A percentile compares a stretch with the other conserved stretches of the same genome.
These are phyloP conservation scores for Camelina neglecta DNA, from an alignment of 345 rosid genomes.

Conservation along the genomic window DNA sequence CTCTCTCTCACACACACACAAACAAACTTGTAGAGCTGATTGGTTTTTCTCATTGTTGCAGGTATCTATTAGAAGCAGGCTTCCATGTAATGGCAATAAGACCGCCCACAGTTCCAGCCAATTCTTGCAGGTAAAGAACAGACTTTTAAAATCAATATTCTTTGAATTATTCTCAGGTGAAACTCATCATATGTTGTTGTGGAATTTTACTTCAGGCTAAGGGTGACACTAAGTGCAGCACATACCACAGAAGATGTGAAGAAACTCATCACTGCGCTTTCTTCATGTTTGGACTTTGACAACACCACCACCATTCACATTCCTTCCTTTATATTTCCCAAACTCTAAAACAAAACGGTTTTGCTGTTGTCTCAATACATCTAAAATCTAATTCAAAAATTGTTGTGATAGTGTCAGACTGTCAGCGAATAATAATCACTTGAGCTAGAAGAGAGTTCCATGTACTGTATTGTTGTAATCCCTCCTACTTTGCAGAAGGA, in stretches of 20 bases:
- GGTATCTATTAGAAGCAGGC: constrained; percentile 80
- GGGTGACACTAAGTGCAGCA: constrained; percentile 75
- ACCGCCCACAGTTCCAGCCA: constrained; percentile 97
- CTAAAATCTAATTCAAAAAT: not conserved
- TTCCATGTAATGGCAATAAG: constrained; percentile 92
- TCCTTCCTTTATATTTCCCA: constrained; percentile 48
- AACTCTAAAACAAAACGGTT: constrained; percentile 36
- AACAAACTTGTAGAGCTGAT: constrained; percentile 14
- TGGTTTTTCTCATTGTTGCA: constrained; percentile 35
- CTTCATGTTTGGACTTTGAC: constrained; percentile 57
- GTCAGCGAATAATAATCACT: not conserved
- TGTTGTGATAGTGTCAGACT: not conserved
- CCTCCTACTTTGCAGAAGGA: not conserved
- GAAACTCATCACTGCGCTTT: constrained; percentile 69
- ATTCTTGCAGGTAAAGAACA: constrained; percentile 79
- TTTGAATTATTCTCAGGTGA: not conserved
- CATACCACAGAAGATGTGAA: constrained; percentile 78
- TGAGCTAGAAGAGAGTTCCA: not conserved
- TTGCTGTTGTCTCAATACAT: not conserved
- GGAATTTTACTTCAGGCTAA: constrained; percentile 52
- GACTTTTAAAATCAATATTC: not conserved
- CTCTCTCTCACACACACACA: not conserved
- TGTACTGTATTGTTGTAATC: not conserved
- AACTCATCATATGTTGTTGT: not conserved
- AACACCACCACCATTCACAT: constrained; percentile 40